phyloP scores from a whole-genome alignment of 306 rosid species.

The Malus asiatica region DNA sequence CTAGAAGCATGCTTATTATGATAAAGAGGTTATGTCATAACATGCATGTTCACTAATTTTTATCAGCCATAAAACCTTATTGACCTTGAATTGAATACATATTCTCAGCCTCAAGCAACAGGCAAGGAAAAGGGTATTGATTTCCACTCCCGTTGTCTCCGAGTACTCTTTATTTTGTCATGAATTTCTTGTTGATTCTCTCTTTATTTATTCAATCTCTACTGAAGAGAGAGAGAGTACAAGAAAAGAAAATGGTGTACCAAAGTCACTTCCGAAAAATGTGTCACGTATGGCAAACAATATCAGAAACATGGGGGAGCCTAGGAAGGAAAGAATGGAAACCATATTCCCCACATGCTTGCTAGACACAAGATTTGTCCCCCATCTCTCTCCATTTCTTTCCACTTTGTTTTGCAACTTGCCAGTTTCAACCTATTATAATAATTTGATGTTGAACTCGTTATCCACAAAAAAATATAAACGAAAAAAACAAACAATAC shows the following conservation, averaged over 20 bases:
- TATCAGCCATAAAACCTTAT: too few relatives aligned
- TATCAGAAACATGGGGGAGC: not conserved
- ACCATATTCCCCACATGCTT: slow-evolving; percentile 36
- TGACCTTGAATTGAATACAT: too few relatives aligned
- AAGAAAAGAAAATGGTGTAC: not conserved
- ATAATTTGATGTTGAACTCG: too few relatives aligned
- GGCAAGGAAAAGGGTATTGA: not conserved
- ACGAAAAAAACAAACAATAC: too few relatives aligned
- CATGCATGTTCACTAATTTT: too few relatives aligned
- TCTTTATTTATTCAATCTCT: not conserved
- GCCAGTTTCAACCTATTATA: not conserved
- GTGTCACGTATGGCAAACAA: not conserved
- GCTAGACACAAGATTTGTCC: slow-evolving; percentile 35
- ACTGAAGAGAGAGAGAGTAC: too few relatives aligned
- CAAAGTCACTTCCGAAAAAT: too few relatives aligned
- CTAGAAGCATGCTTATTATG: too few relatives aligned
- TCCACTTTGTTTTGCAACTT: slow-evolving; percentile 7
- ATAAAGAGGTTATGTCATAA: not conserved
- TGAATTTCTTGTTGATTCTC: not conserved
- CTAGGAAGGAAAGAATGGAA: slow-evolving; percentile 2
- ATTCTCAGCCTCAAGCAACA: not conserved
- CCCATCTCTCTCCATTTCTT: slow-evolving; percentile 20
- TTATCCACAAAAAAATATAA: too few relatives aligned
- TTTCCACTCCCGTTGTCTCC: too few relatives aligned
- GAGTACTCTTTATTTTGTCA: not conserved